Percentiles rank a stretch among this genome's conserved stretches.
These are phyloP conservation scores for Petrea volubilis DNA, from an alignment of 257 asterid genomes.

Conservation along the genomic window DNA sequence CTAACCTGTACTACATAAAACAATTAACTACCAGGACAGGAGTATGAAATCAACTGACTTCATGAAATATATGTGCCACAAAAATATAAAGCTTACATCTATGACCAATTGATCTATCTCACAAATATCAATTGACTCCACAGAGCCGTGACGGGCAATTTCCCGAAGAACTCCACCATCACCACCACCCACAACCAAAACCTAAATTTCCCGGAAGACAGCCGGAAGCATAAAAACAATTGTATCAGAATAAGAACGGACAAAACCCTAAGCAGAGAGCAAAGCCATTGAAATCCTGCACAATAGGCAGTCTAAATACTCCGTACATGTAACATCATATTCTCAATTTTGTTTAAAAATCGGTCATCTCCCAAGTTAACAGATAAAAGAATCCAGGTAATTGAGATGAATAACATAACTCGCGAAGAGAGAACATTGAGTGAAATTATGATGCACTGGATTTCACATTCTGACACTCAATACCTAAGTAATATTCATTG, in stretches of 20 bases:
- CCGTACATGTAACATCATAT: neutral
- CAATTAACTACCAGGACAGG: neutral
- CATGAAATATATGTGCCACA: neutral
- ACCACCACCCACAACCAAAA: constrained; percentile 98
- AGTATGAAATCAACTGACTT: constrained; percentile 3
- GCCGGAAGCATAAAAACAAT: neutral
- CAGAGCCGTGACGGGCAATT: constrained; percentile 88
- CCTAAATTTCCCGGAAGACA: constrained; percentile 47
- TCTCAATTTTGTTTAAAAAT: neutral
- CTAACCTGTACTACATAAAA: constrained; percentile 64
- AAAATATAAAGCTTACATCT: constrained; percentile 61
- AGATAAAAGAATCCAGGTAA: neutral
- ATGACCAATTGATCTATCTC: constrained; percentile 97
- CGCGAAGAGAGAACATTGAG: neutral
- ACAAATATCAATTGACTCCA: constrained; percentile 86
- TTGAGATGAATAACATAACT: neutral
- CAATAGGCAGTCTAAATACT: neutral
- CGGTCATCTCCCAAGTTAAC: constrained; percentile 1
- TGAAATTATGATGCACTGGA: neutral
- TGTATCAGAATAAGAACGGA: neutral
- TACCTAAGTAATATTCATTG: neutral
- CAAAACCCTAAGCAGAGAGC: neutral
- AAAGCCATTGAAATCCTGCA: constrained; percentile 5
- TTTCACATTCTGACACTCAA: neutral
- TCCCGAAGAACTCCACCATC: constrained; percentile 99